Base-by-base conservation (phyloP, 305 asterid genomes). In the Nicotiana rustica region DNA sequence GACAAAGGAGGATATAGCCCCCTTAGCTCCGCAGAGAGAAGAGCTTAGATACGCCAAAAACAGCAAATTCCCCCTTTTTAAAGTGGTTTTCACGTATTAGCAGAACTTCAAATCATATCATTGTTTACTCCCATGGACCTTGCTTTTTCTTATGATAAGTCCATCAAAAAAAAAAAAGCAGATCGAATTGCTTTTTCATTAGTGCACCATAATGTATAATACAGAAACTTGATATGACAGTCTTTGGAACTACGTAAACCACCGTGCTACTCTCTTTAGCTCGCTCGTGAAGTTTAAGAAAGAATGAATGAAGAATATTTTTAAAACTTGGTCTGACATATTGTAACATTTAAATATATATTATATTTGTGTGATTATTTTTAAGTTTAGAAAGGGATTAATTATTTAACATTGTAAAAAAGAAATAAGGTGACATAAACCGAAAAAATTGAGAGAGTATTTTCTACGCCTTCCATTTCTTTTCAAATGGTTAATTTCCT, bases 61-160 rank as follows among this genome's bases (percentile, higher is more conserved):
- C 57, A 52, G 2, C 47, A 41, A 41, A 9, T 33, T 33, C 35
- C 35, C 35, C 47, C 47, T 7, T 41, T 41, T 38, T 41, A 6
- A 6, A 41, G 47, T 41, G 47, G 47, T 41, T 41, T 41, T 41
- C 47, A 41, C 10, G 47, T 68, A 17, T 57, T 57, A 57, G 21
- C 64, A 33, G 61, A 81, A 82, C 75, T 82, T 71, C 73, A 59
- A 14, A 82, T 67, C 85, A 41, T 68, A 59, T 67, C 85, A 78
- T 67, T 66, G n/a, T 18, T 38, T 18, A 56, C 49, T 49, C 12
- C 38, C 70, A 56, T 52, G 35, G 14, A n/a, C 9, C 62, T 29
- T 29, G 4, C n/a, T 67, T 67, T 67, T 47, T 35, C 29, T 67
- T 15, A 67, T 17, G 47, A 35, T 36, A 8, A 68, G 36, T 36